Conservation (phyloP, 2,329 filamentous ascomycete genomes). For the Colletotrichum higginsianum region DNA sequence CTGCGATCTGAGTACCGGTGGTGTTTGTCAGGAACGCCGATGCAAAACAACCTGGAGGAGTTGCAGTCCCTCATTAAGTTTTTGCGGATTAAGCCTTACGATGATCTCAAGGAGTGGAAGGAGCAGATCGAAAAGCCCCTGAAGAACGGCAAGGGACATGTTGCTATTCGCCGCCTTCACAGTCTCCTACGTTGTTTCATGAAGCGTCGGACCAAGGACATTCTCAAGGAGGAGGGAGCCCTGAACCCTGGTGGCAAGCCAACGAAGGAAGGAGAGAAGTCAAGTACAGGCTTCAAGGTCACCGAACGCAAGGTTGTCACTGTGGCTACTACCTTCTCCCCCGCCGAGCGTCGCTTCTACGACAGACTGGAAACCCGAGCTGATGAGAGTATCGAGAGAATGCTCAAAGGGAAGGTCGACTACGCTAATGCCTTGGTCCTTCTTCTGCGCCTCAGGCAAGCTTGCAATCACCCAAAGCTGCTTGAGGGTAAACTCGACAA, state of each 20-base stretch:
- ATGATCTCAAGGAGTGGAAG: constrained; percentile 89
- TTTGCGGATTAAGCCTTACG: constrained; percentile 90
- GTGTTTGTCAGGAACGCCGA: constrained; percentile 96
- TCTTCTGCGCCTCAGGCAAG: constrained; percentile 90
- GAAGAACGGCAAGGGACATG: constrained; percentile 89
- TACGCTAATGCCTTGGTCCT: constrained; percentile 96
- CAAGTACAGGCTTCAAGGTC: constrained; percentile 84
- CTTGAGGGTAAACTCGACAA: constrained; percentile 88
- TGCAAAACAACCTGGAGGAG: constrained; percentile 99
- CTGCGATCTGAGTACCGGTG: constrained; percentile 90
- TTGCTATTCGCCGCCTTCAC: constrained; percentile 90
- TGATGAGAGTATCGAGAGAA: constrained; percentile 87
- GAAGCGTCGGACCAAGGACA: constrained; percentile 98
- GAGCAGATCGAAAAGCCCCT: constrained; percentile 91
- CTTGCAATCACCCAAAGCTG: constrained; percentile 93
- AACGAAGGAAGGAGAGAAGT: constrained; percentile 57
- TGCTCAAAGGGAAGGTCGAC: constrained; percentile 88
- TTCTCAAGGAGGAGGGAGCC: constrained; percentile 90
- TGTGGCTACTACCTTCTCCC: constrained; percentile 82
- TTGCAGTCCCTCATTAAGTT: constrained; percentile 95
- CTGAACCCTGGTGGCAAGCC: constrained; percentile 82
- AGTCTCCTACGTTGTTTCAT: constrained; percentile 92
- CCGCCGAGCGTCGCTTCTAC: constrained; percentile 89
- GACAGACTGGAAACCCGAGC: constrained; percentile 86
- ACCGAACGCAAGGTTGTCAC: constrained; percentile 91